phyloP scores from a whole-genome alignment of 345 rosid species.

The Hibiscus syriacus region DNA sequence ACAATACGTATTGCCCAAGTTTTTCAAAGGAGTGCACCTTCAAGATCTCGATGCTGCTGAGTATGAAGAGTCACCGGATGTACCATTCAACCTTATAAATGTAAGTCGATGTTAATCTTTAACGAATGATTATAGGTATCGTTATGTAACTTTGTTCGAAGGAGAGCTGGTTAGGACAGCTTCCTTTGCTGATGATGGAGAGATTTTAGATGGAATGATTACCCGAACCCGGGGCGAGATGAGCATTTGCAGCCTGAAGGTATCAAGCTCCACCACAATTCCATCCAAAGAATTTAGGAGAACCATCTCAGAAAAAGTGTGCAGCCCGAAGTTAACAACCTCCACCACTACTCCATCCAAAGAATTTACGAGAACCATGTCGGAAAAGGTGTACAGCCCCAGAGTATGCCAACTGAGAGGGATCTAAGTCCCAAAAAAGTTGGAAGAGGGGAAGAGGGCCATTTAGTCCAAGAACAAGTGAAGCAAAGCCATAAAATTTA shows the following conservation, averaged over 20 bases:
- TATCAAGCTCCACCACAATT: constrained; percentile 29
- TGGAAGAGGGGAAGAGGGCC: neutral
- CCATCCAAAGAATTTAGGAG: constrained; percentile 41
- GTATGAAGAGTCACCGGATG: constrained; percentile 82
- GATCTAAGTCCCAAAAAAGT: neutral
- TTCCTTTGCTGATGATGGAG: constrained; percentile 68
- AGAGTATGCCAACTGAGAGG: constrained; percentile 26
- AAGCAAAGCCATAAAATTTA: constrained; percentile 15
- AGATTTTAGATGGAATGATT: constrained; percentile 68
- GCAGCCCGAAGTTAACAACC: constrained; percentile 50
- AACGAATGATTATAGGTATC: neutral
- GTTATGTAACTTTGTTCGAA: too few relatives aligned
- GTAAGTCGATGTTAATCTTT: neutral
- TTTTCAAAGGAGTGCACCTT: too few relatives aligned
- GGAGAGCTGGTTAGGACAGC: constrained; percentile 50
- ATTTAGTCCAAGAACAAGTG: constrained; percentile 1
- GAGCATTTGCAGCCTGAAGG: constrained; percentile 54
- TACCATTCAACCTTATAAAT: constrained; percentile 4
- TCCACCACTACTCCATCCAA: constrained; percentile 34
- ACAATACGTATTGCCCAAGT: constrained; percentile 68
- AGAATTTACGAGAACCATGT: constrained; percentile 37
- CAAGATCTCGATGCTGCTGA: constrained; percentile 91
- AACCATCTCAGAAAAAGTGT: constrained; percentile 44
- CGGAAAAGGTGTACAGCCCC: constrained; percentile 52
- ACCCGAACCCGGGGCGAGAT: constrained; percentile 90